These are phyloP conservation scores for Colletotrichum falcatum DNA, from an alignment of 2,329 filamentous ascomycete genomes.

Conservation along the genomic window DNA sequence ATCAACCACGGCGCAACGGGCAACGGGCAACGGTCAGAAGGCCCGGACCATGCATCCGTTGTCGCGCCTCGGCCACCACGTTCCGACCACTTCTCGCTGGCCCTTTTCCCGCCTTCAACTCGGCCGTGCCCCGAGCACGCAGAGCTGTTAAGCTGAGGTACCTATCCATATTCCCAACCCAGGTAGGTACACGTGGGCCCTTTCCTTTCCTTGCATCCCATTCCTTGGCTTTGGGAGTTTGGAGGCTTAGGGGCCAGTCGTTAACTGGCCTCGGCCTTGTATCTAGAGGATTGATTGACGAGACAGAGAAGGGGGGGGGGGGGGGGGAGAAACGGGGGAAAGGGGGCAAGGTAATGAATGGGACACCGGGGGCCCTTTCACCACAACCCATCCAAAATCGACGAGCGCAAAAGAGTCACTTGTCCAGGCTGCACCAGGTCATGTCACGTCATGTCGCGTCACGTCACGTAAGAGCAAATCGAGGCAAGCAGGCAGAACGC, in stretches of 20 bases:
- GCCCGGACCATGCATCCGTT: neutral
- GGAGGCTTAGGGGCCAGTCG: neutral
- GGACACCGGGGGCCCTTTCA: conserved; percentile 24
- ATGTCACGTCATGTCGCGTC: neutral
- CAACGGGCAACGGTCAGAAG: neutral
- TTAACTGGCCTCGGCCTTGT: neutral
- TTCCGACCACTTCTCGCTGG: neutral
- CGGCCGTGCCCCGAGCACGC: conserved; percentile 7
- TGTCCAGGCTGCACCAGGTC: neutral
- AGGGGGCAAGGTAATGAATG: conserved; percentile 18
- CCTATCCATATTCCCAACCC: too few species aligned
- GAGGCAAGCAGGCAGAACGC: neutral
- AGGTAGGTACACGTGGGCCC: too few species aligned
- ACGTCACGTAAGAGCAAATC: neutral
- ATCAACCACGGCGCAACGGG: neutral
- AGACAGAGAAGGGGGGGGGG: neutral
- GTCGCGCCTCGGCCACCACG: conserved; percentile 9
- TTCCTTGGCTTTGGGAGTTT: neutral
- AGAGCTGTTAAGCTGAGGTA: neutral
- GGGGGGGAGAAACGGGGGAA: neutral
- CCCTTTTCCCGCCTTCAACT: neutral
- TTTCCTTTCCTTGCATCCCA: neutral
- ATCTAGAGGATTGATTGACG: neutral
- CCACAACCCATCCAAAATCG: conserved; percentile 25
- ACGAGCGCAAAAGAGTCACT: conserved; percentile 15